Base-by-base conservation (phyloP, 371 early-diverging fungal species). In the Mortierella sp. region DNA sequence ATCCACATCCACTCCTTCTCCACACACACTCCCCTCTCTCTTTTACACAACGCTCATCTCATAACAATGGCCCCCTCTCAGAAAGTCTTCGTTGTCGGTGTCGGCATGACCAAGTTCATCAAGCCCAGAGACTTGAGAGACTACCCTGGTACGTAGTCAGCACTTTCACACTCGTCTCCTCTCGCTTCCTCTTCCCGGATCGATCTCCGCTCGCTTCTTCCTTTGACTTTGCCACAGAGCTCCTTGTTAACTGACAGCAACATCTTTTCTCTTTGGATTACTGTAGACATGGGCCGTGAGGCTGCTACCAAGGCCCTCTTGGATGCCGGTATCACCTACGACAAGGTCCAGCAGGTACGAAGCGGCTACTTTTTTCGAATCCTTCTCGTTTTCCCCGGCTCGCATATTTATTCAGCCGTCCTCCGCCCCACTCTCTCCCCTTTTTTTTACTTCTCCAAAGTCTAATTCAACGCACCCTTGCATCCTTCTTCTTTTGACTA, bases 231-330 rank as follows among this genome's bases (percentile, higher is more conserved):
- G 9, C 31, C 21, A 6, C 44, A 21, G 46, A 55, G 50, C 67
- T 31, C 37, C 51, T 59, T 31, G 76, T 40, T 40, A 54, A 50
- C 73, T 81, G 69, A 73, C 77, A 46, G 37, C 19, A 31, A 14
- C 28, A 31, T 31, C 44, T 21, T 48, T 14, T n/a, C 46, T 61
- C 19, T 31, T 21, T 64, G 28, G 8, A 40, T 40, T 34, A 14
- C 46, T 61, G 5, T 81, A 93, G 95, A 94, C 70, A 91, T 93
- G 76, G 94, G 90, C n/a, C 89, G 92, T 73, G 95, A 96, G 81
- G 95, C 95, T 61, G 89, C 91, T 43, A 90, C 93, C 54, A 95
- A 95, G 88, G 95, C 96, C 14, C 88, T 96, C 57, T 88, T 93
- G 59, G 96, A 95, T 88, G 91, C 92, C 43, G 89, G 90, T 46